phyloP scores from a whole-genome alignment of 768 basidiomycete species.

The Amanita rubescens region DNA sequence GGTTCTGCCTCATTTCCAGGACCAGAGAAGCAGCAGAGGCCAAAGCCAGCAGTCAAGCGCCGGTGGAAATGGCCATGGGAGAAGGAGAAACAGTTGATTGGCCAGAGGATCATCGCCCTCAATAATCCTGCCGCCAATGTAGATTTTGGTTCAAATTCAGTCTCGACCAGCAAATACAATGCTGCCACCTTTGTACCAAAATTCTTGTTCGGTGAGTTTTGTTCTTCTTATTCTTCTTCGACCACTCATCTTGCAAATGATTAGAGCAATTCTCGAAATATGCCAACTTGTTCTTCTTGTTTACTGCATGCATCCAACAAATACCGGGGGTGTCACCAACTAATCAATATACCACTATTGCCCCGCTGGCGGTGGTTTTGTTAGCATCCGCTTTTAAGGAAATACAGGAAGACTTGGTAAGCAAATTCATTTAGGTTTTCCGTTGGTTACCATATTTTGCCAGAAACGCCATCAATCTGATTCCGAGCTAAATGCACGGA shows the following conservation, averaged over 20 bases:
- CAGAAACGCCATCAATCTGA: conserved; percentile 98
- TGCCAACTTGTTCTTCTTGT: conserved; percentile 97
- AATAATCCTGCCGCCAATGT: conserved; percentile 65
- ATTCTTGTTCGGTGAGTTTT: conserved; percentile 75
- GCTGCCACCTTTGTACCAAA: conserved; percentile 81
- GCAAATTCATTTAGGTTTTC: conserved; percentile 20
- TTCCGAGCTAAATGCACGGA: conserved; percentile 79
- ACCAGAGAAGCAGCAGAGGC: conserved; percentile 14
- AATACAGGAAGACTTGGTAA: conserved; percentile 84
- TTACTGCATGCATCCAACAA: conserved; percentile 96
- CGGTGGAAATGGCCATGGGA: conserved; percentile 84
- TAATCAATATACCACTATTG: conserved; percentile 91
- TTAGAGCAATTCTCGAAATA: conserved; percentile 98
- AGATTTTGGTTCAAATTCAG: conserved; percentile 72
- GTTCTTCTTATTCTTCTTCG: background rate
- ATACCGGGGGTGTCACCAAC: conserved; percentile 98
- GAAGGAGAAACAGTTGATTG: conserved; percentile 53
- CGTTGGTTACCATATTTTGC: conserved; percentile 1
- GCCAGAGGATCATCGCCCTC: conserved; percentile 76
- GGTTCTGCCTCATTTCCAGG: conserved; percentile 36
- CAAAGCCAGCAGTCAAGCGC: conserved; percentile 18
- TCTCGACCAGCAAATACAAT: conserved; percentile 96
- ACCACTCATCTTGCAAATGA: conserved; percentile 3
- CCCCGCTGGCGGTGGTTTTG: conserved; percentile 79
- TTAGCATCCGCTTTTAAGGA: conserved; percentile 96